Conservation (phyloP, 768 basidiomycete species). For the Rhodotorula diobovata region DNA sequence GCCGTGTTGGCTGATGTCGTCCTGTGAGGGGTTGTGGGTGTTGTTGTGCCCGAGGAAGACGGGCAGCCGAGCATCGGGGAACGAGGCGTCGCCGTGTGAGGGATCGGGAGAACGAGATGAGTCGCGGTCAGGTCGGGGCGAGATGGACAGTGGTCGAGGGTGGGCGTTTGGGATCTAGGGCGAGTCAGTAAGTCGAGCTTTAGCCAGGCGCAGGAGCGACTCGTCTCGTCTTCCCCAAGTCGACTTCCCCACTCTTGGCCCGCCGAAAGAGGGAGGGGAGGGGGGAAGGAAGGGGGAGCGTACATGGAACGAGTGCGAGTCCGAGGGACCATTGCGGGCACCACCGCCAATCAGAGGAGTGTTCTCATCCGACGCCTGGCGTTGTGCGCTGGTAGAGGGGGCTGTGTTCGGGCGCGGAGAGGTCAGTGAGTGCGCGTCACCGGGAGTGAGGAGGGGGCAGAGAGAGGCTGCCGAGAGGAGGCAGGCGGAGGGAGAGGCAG, state of each 20-base stretch:
- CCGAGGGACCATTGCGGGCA: background rate
- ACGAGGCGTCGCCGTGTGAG: background rate
- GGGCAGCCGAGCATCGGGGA: background rate
- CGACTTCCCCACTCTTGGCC: background rate
- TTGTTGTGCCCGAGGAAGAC: background rate
- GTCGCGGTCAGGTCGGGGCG: background rate
- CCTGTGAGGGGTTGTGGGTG: constrained; percentile 5
- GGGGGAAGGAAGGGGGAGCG: background rate
- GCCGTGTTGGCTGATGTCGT: background rate
- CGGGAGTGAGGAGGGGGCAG: background rate
- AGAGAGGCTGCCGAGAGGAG: too few species aligned
- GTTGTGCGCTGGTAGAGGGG: background rate
- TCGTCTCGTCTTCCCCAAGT: too few species aligned
- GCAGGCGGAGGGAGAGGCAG: too few species aligned
- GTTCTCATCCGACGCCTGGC: background rate
- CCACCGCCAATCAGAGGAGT: constrained; percentile 4
- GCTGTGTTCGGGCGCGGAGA: background rate
- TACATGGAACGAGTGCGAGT: constrained; percentile 24
- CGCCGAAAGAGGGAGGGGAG: background rate
- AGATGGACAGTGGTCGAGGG: constrained; percentile 3
- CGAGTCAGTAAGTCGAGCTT: constrained; percentile 9
- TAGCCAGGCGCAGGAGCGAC: too few species aligned
- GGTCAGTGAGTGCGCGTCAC: background rate
- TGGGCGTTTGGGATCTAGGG: constrained; percentile 23
- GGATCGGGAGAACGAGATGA: too few species aligned